Conservation (phyloP, 2,329 filamentous ascomycete species). For the Talaromyces sp. region DNA sequence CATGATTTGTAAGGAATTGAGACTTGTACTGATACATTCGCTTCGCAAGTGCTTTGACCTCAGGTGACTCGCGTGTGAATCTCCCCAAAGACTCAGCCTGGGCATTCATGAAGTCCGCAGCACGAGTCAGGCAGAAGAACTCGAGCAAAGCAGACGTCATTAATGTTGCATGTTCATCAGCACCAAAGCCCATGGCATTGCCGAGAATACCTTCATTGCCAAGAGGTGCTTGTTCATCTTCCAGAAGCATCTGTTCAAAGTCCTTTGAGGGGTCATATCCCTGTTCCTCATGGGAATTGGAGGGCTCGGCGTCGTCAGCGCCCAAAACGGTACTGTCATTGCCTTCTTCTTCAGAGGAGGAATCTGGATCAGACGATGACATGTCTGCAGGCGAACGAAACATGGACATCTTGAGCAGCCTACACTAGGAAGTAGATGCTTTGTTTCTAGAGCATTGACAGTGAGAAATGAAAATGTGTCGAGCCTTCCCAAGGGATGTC, state of each 20-base stretch:
- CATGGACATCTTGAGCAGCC: conserved; percentile 29
- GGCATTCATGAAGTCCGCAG: conserved; percentile 40
- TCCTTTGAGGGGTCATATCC: neutral
- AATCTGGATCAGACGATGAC: conserved; percentile 31
- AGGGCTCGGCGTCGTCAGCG: conserved; percentile 1
- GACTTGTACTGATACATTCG: conserved; percentile 38
- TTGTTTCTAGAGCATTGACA: neutral
- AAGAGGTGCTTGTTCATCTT: conserved; percentile 13
- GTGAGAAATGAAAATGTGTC: neutral
- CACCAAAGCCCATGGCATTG: conserved; percentile 22
- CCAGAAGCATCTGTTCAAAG: conserved; percentile 6
- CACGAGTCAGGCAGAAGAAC: conserved; percentile 38
- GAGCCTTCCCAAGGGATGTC: neutral
- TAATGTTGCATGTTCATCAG: conserved; percentile 32
- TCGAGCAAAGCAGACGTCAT: conserved; percentile 41
- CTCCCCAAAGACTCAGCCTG: conserved; percentile 26
- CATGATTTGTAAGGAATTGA: conserved; percentile 35
- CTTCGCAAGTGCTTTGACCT: conserved; percentile 36
- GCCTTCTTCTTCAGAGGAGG: conserved; percentile 21
- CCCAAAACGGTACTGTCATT: conserved; percentile 7
- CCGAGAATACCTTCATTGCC: conserved; percentile 11
- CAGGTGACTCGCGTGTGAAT: conserved; percentile 37
- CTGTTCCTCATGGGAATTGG: neutral
- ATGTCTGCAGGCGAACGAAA: conserved; percentile 34
- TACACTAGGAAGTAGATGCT: neutral